phyloP scores from a whole-genome alignment of 2,329 filamentous ascomycete genomes.

The Fusarium sublunatum region DNA sequence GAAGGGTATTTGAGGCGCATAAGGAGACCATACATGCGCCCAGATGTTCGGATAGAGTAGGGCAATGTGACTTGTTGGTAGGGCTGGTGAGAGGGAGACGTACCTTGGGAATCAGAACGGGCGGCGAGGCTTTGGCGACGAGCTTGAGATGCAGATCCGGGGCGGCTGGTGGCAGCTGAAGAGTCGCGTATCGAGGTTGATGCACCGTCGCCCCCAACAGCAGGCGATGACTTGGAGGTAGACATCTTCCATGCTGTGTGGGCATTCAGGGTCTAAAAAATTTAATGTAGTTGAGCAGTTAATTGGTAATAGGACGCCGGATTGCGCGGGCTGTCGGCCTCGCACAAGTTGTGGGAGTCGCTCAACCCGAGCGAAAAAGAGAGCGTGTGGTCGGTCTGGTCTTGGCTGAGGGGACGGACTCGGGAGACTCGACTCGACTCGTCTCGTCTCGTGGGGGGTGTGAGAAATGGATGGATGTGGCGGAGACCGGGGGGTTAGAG shows the following conservation, averaged over 20 bases:
- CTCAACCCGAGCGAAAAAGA: conserved; percentile 39
- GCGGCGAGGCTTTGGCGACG: conserved; percentile 44
- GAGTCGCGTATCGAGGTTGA: conserved; percentile 43
- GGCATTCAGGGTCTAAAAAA: conserved; percentile 40
- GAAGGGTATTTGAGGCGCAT: conserved; percentile 4
- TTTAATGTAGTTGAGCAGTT: conserved; percentile 1
- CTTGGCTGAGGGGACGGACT: conserved; percentile 36
- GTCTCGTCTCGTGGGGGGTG: conserved; percentile 17
- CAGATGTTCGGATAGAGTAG: conserved; percentile 7
- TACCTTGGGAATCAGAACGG: conserved; percentile 49
- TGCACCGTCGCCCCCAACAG: conserved; percentile 45
- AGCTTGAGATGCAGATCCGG: conserved; percentile 37
- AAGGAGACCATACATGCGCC: conserved; percentile 19
- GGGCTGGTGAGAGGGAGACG: conserved; percentile 20
- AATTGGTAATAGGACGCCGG: conserved; percentile 5
- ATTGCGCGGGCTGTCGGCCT: conserved; percentile 43
- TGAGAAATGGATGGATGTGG: conserved; percentile 31
- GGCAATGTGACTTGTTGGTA: conserved; percentile 20
- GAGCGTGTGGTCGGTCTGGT: conserved; percentile 35
- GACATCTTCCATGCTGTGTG: conserved; percentile 54
- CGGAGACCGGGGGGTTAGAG: conserved; percentile 31
- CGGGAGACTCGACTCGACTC: conserved; percentile 7
- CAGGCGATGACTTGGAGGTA: conserved; percentile 46
- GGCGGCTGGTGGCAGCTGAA: conserved; percentile 41
- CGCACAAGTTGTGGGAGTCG: conserved; percentile 38